Evolutionary conservation across 108 stramenopile species (phyloP).

Genomic region (Licmophora abbreviata): DNA sequence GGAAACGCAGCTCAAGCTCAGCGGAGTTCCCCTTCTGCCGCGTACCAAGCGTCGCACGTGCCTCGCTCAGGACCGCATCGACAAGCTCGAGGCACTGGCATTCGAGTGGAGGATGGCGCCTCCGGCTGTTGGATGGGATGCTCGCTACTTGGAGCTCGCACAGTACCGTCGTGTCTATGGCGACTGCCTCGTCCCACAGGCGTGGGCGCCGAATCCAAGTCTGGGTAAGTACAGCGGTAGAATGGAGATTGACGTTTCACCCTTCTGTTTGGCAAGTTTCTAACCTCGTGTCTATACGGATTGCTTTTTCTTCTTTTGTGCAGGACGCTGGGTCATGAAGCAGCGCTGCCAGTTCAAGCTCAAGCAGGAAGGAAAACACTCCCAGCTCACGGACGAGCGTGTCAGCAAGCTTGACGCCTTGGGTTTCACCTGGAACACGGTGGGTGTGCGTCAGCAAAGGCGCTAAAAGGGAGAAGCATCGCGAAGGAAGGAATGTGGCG

Average conservation of each 20-base stretch:
- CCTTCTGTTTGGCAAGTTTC: too few relatives aligned
- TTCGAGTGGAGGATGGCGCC: neutral
- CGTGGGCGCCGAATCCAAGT: neutral
- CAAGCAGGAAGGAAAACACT: conserved; percentile 17
- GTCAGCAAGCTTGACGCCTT: neutral
- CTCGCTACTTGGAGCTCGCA: neutral
- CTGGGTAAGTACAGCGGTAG: too few relatives aligned
- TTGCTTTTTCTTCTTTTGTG: too few relatives aligned
- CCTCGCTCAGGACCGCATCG: conserved; percentile 1
- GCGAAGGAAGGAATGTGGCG: too few relatives aligned
- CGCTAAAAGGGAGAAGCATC: too few relatives aligned
- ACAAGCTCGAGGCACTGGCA: neutral
- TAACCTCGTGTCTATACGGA: too few relatives aligned
- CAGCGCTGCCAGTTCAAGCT: conserved; percentile 17
- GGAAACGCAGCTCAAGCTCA: too few relatives aligned
- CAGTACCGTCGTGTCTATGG: neutral
- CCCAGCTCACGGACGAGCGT: neutral
- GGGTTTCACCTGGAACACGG: neutral
- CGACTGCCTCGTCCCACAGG: conserved; percentile 1
- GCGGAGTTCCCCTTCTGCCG: too few relatives aligned
- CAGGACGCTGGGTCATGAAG: conserved; percentile 20
- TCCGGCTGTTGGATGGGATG: neutral
- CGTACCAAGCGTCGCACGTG: too few relatives aligned
- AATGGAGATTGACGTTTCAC: too few relatives aligned
- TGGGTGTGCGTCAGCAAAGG: too few relatives aligned